Evolutionary conservation across 1,139 yeast genomes (phyloP).

Genomic region (Debaryomyces sp.): DNA sequence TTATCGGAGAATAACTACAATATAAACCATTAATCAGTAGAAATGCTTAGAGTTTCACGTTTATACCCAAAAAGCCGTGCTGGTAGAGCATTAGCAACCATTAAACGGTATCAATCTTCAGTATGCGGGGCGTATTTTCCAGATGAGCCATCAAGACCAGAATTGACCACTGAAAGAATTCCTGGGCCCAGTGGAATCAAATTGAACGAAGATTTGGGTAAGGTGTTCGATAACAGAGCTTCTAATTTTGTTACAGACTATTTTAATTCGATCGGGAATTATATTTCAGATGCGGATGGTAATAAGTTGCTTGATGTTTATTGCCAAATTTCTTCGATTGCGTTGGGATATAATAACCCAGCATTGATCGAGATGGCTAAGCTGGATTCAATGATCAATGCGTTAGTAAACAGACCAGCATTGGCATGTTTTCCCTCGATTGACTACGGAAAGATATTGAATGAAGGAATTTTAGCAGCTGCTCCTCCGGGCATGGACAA

Average conservation of each 20-base stretch:
- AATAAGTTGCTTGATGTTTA: constrained; percentile 64
- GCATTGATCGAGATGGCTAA: constrained; percentile 60
- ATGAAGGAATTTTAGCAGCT: constrained; percentile 60
- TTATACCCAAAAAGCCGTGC: constrained; percentile 1
- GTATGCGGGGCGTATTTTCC: constrained; percentile 41
- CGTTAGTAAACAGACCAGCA: constrained; percentile 74
- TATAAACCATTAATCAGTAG: neutral
- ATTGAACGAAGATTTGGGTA: constrained; percentile 51
- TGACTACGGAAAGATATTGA: constrained; percentile 52
- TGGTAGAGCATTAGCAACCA: neutral
- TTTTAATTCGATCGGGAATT: constrained; percentile 67
- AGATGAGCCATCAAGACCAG: constrained; percentile 56
- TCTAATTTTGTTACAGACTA: constrained; percentile 73
- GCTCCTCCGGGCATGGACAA: constrained; percentile 70
- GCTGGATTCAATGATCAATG: constrained; percentile 66
- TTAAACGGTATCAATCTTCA: constrained; percentile 12
- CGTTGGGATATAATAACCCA: constrained; percentile 79
- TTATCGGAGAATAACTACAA: neutral
- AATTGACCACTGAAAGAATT: constrained; percentile 44
- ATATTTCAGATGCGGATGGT: constrained; percentile 72
- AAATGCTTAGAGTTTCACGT: constrained; percentile 4
- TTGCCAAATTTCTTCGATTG: constrained; percentile 75
- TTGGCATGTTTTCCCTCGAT: constrained; percentile 72
- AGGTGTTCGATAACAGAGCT: constrained; percentile 66
- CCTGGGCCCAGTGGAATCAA: constrained; percentile 64